Evolutionary conservation across 225 moss, liverwort and hornwort genomes (phyloP).

Genomic region (Polytrichum formosum): DNA sequence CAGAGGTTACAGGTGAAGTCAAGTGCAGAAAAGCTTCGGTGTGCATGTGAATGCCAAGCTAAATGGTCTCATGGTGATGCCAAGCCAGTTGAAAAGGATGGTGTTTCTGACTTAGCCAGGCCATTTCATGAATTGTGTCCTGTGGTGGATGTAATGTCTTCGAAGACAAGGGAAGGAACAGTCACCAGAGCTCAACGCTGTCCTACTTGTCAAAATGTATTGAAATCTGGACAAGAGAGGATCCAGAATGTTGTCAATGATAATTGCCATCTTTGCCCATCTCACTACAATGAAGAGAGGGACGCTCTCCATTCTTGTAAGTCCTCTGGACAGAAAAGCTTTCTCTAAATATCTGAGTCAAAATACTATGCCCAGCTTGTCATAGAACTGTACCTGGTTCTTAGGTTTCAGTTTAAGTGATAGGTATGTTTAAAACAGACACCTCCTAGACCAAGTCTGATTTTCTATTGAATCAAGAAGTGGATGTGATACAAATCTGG

Average conservation of each 20-base stretch:
- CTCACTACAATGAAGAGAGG: constrained; percentile 1
- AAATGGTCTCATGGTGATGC: background rate
- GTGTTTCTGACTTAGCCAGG: constrained; percentile 14
- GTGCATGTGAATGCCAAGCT: constrained; percentile 38
- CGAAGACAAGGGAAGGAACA: constrained; percentile 10
- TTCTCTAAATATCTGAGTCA: no score
- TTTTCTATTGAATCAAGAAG: no score
- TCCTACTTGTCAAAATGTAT: background rate
- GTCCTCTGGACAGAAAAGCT: background rate
- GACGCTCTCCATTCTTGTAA: background rate
- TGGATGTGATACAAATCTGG: no score
- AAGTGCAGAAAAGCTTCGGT: constrained; percentile 40
- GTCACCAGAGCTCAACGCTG: background rate
- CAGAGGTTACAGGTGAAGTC: constrained; percentile 25
- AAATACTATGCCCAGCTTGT: no score
- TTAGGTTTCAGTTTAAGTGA: no score
- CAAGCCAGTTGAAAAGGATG: constrained; percentile 9
- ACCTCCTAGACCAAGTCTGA: no score
- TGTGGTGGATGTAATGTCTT: constrained; percentile 16
- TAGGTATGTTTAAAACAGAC: no score
- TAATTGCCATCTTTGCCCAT: background rate
- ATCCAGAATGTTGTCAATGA: background rate
- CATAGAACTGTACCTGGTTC: no score
- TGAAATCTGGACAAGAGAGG: background rate
- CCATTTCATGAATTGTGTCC: constrained; percentile 13